Evolutionary conservation across 1,139 yeast genomes (phyloP).

Genomic region (Petasospora rhodanensis): DNA sequence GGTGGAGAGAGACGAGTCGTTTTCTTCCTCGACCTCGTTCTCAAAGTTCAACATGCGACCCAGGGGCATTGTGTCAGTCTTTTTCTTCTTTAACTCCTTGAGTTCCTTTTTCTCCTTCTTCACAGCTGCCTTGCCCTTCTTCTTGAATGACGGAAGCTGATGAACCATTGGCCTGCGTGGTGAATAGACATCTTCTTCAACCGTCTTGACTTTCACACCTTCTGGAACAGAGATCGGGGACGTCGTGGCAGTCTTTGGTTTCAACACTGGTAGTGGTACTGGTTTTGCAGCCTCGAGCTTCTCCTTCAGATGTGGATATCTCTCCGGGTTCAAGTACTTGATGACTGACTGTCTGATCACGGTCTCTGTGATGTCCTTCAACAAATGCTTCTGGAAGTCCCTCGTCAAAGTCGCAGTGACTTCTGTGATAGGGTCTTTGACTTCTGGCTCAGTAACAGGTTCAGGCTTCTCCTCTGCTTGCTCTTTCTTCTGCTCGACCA

Average conservation of each 20-base stretch:
- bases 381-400: conserved; percentile 11
- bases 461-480: conserved; percentile 34
- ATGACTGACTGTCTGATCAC: no score
- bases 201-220: no score
- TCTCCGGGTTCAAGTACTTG: no score
- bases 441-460: neutral
- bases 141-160: conserved; percentile 49
- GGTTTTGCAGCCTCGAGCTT: no score
- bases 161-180: no score
- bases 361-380: no score
- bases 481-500: neutral
- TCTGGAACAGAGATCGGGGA: no score
- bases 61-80: conserved; percentile 47
- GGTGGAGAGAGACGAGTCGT: conserved; percentile 37
- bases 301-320: no score
- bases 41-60: conserved; percentile 67
- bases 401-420: conserved; percentile 2
- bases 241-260: no score
- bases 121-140: conserved; percentile 31
- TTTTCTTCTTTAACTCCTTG: conserved; percentile 7
- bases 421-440: neutral
- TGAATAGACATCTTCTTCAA: conserved; percentile 17
- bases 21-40: conserved; percentile 34
- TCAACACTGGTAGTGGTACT: no score
- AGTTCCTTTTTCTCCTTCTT: conserved; percentile 9